Evolutionary conservation across 1,284 basidiomycete genomes (phyloP).

Genomic region (Ganoderma meredithae): DNA sequence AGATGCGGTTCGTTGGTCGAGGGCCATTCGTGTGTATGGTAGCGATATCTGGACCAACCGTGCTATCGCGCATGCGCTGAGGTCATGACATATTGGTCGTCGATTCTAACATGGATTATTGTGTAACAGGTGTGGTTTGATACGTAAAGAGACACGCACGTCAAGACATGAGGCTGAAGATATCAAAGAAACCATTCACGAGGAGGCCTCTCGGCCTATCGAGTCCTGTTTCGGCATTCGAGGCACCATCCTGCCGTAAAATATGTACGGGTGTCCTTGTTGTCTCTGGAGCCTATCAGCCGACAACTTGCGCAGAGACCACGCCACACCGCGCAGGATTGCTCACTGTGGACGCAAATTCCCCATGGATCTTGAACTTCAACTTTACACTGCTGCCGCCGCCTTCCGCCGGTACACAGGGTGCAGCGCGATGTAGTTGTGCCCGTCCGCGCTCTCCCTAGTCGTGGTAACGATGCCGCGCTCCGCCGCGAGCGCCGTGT

Average conservation of each 20-base stretch:
- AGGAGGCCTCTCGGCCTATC: background rate
- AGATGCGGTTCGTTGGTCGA: conserved; percentile 20
- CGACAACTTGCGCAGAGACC: background rate
- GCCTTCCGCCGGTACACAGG: conserved; percentile 30
- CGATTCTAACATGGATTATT: conserved; percentile 11
- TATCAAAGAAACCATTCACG: background rate
- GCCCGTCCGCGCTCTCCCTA: conserved; percentile 37
- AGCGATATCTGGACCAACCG: conserved; percentile 36
- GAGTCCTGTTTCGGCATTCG: background rate
- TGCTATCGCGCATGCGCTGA: conserved; percentile 32
- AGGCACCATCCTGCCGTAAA: conserved; percentile 6
- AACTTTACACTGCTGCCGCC: conserved; percentile 2
- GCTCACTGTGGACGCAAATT: background rate
- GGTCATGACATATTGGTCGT: conserved; percentile 32
- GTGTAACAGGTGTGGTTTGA: background rate
- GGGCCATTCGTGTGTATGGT: conserved; percentile 20
- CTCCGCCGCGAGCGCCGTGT: conserved; percentile 53
- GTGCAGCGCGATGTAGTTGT: conserved; percentile 55
- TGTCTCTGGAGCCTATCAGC: background rate
- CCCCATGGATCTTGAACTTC: background rate
- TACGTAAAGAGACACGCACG: background rate
- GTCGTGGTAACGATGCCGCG: conserved; percentile 55
- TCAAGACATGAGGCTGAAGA: background rate
- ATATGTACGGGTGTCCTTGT: background rate
- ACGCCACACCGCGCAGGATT: background rate